A percentile compares a stretch with the other conserved stretches of the same genome.
Evolutionary conservation across 768 basidiomycete genomes (phyloP).

Genomic region (Fomitopsis serialis): DNA sequence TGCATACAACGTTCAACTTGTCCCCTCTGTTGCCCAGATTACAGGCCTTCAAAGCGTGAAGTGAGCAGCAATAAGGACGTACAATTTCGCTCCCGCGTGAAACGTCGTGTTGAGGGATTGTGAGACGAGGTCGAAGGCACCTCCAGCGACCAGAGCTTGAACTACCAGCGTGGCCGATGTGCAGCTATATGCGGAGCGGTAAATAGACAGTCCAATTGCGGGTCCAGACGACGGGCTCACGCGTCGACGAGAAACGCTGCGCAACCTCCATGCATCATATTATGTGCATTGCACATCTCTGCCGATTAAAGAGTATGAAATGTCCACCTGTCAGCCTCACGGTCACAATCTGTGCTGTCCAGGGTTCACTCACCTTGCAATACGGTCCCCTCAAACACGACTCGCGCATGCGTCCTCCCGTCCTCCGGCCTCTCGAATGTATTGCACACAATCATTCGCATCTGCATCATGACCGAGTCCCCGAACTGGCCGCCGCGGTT

Average conservation of each 20-base stretch:
- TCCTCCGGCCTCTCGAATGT: slow-evolving; percentile 9
- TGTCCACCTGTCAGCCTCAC: neutral
- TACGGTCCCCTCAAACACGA: slow-evolving; percentile 9
- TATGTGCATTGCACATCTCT: slow-evolving; percentile 13
- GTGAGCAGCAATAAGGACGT: no score
- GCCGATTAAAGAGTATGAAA: no score
- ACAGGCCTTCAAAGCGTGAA: no score
- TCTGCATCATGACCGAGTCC: neutral
- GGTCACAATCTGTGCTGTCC: no score
- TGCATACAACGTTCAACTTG: slow-evolving; percentile 11
- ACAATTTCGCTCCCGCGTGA: slow-evolving; percentile 7
- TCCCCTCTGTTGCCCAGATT: slow-evolving; percentile 4
- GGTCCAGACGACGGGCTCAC: neutral
- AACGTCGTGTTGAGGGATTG: slow-evolving; percentile 13
- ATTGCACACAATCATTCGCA: slow-evolving; percentile 5
- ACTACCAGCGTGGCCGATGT: slow-evolving; percentile 11
- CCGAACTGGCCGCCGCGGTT: neutral
- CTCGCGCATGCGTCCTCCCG: slow-evolving; percentile 10
- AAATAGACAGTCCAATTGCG: neutral
- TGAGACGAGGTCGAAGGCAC: slow-evolving; percentile 11
- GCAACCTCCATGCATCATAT: slow-evolving; percentile 15
- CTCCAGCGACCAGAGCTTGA: slow-evolving; percentile 1
- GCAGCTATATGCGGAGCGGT: slow-evolving; percentile 8
- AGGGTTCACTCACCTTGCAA: slow-evolving; percentile 7
- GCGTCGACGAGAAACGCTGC: slow-evolving; percentile 14